Evolutionary conservation across 305 asterid genomes (phyloP), one percentile per base, ranked within the genome.

Genomic region (Fraxinus angustifolia): DNA sequence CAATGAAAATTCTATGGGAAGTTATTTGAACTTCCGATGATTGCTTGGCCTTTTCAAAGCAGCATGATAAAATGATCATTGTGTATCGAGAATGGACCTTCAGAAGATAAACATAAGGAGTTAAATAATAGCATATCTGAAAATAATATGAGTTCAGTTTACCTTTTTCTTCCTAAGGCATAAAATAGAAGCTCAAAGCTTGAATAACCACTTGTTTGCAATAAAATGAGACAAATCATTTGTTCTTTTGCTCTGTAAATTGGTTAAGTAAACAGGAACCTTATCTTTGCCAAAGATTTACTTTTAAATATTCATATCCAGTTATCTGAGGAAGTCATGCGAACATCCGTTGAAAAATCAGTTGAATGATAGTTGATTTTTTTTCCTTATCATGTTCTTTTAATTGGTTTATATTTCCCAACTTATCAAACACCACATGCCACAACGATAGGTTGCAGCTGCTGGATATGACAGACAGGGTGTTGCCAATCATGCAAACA

Each of bases 381-480:
- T 38, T 19, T 40, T 75, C 50, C 34, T 45, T 71, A 35, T 75
- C 79, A 80, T 11, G 62, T 67, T 77, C 65, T 60, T 38, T 36
- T 36, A 36, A 36, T 3, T 68, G 68, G 35, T 67, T 38, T 16
- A 78, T n/a, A 19, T 50, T 74, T 65, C 42, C 72, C 65, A 74
- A 48, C 85, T 82, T 77, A 83, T 76, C 75, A 30, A 34, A 82
- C 76, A 82, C 21, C 36, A 80, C 68, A 33, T 78, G 81, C 74
- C 76, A 71, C 53, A 74, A 87, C 86, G 71, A 77, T 76, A 96
- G 99, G 98, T 94, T 80, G 91, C 93, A 81, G 99, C 97, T 33
- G 98, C 98, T 74, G 94, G 96, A 81, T 96, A 96, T 87, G 97
- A 94, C 86, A 91, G 99, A 82, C 99, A 94, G 85, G 95, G 87